These are phyloP conservation scores for Capronia coronata DNA, from an alignment of 2,329 filamentous ascomycete species.

Conservation along the genomic window DNA sequence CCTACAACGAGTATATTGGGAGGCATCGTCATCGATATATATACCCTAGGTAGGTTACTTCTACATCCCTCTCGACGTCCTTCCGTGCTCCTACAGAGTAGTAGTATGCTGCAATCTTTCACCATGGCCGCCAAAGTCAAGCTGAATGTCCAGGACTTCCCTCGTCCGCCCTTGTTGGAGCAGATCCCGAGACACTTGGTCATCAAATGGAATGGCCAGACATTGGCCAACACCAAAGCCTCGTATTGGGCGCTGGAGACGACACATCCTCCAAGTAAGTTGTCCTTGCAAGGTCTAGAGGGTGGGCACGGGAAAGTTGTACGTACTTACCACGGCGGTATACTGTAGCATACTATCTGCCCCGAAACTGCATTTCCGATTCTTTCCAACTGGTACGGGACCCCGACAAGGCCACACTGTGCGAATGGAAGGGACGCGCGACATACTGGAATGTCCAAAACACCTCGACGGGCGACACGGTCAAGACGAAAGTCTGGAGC, in stretches of 20 bases:
- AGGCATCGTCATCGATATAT: no score
- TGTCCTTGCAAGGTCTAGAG: conserved; percentile 9
- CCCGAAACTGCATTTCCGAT: conserved; percentile 43
- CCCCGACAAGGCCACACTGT: conserved; percentile 42
- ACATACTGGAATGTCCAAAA: conserved; percentile 51
- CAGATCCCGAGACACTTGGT: conserved; percentile 49
- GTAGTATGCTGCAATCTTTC: neutral
- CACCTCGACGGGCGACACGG: conserved; percentile 34
- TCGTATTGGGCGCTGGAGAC: conserved; percentile 59
- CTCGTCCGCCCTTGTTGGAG: conserved; percentile 54
- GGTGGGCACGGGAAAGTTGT: no score
- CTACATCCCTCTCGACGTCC: no score
- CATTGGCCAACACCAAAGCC: conserved; percentile 53
- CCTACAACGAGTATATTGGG: no score
- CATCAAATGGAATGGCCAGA: conserved; percentile 50
- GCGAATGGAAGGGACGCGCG: conserved; percentile 57
- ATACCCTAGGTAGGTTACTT: no score
- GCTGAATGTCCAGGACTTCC: conserved; percentile 35
- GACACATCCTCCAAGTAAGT: conserved; percentile 55
- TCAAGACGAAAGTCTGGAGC: conserved; percentile 53
- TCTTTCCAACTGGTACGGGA: conserved; percentile 41
- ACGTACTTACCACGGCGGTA: no score
- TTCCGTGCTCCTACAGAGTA: no score
- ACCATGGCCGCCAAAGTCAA: conserved; percentile 26
- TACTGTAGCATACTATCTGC: conserved; percentile 57